Evolutionary conservation across 306 rosid genomes (phyloP).

Genomic region (Rosa persica): DNA sequence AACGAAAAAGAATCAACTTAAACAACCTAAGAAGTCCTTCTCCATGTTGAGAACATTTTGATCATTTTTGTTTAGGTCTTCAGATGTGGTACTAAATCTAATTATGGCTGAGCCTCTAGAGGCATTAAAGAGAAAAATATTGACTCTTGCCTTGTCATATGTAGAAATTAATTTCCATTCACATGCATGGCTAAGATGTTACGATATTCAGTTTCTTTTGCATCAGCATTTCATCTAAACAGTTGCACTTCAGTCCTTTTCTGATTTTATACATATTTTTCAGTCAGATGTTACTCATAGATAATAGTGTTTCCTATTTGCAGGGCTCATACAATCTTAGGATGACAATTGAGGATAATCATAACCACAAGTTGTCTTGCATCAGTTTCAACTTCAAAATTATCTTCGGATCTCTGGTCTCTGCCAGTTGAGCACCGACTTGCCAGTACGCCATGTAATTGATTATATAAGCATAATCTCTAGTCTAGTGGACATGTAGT

Average conservation of each 20-base stretch:
- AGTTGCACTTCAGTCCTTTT: background rate
- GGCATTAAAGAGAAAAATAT: background rate
- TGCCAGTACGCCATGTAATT: constrained; percentile 10
- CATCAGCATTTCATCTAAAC: background rate
- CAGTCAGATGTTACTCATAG: background rate
- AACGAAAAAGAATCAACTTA: background rate
- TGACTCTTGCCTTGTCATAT: background rate
- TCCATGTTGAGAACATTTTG: background rate
- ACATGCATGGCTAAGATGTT: background rate
- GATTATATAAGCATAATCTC: background rate
- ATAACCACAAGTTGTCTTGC: constrained; percentile 50
- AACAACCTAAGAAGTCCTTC: background rate
- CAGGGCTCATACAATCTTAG: constrained; percentile 67
- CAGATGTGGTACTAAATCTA: background rate
- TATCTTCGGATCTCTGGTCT: constrained; percentile 31
- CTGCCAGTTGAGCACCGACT: constrained; percentile 35
- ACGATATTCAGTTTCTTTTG: background rate
- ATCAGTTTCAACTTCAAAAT: constrained; percentile 65
- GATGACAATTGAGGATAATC: constrained; percentile 49
- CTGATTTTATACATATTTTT: background rate
- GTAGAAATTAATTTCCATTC: background rate
- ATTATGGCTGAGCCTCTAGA: background rate
- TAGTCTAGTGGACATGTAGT: background rate
- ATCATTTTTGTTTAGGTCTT: background rate
- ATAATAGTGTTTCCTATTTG: constrained; percentile 15